These are phyloP conservation scores for Tylopilus sp. DNA, from an alignment of 1,284 basidiomycete species.

Conservation along the genomic window DNA sequence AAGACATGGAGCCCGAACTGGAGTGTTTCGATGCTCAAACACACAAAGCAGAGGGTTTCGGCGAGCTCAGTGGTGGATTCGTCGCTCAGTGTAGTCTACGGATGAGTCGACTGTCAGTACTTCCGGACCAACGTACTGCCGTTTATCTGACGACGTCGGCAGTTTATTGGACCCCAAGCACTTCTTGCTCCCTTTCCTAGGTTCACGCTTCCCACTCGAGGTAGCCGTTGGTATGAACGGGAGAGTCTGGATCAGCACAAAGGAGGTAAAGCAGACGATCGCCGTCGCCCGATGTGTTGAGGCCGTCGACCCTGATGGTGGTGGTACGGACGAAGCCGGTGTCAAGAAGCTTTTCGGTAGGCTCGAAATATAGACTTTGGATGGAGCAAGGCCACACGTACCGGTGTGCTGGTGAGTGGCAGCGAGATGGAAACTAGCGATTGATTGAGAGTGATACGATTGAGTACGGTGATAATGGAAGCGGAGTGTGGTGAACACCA, in stretches of 20 bases:
- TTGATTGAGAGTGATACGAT: constrained; percentile 1
- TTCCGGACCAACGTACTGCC: constrained; percentile 2
- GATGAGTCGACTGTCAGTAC: constrained; percentile 71
- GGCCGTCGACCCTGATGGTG: constrained; percentile 66
- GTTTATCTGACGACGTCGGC: constrained; percentile 13
- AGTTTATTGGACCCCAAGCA: constrained; percentile 73
- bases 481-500: constrained; percentile 2
- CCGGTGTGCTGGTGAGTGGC: neutral
- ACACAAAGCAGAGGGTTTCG: constrained; percentile 78
- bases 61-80: constrained; percentile 79
- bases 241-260: constrained; percentile 73
- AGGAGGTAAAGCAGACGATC: constrained; percentile 65
- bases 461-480: constrained; percentile 6
- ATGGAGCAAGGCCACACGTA: neutral
- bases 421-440: neutral
- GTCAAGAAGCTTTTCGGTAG: constrained; percentile 53
- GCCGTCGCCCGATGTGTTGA: constrained; percentile 67
- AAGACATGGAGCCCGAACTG: constrained; percentile 86
- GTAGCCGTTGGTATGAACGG: constrained; percentile 80
- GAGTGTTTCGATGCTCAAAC: constrained; percentile 87
- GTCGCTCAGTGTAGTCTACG: constrained; percentile 69
- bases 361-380: constrained; percentile 46
- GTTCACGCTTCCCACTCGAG: constrained; percentile 71
- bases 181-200: constrained; percentile 71
- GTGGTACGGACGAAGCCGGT: constrained; percentile 47